These are phyloP conservation scores for Botrytis deweyae DNA, from an alignment of 2,329 filamentous ascomycete species.

Conservation along the genomic window DNA sequence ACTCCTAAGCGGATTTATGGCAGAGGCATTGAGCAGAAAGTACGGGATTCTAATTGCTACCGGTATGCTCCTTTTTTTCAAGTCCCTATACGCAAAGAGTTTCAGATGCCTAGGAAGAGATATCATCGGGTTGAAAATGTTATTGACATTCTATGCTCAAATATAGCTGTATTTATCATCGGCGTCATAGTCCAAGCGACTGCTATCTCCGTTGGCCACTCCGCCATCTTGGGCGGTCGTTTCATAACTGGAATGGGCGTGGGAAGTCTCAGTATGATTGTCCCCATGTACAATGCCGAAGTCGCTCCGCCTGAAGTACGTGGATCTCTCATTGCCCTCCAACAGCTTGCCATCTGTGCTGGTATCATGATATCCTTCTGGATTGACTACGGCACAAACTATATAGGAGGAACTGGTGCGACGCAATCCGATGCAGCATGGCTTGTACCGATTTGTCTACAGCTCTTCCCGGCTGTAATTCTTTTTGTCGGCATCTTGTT, in stretches of 20 bases:
- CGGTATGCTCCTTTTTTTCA: slow-evolving; percentile 32
- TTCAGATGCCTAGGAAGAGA: neutral
- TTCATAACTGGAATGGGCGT: slow-evolving; percentile 74
- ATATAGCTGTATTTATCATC: slow-evolving; percentile 57
- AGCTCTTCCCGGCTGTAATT: slow-evolving; percentile 65
- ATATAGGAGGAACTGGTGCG: slow-evolving; percentile 60
- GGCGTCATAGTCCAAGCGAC: slow-evolving; percentile 69
- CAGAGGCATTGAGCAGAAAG: slow-evolving; percentile 67
- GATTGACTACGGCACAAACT: slow-evolving; percentile 65
- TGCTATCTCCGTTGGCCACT: slow-evolving; percentile 55
- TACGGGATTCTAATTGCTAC: slow-evolving; percentile 67
- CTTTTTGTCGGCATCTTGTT: slow-evolving; percentile 71
- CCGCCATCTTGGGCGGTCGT: slow-evolving; percentile 66
- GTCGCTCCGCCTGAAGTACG: slow-evolving; percentile 63
- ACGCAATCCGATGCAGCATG: slow-evolving; percentile 67
- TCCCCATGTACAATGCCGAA: slow-evolving; percentile 54
- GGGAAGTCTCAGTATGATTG: slow-evolving; percentile 66
- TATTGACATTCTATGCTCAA: neutral
- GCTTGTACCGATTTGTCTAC: slow-evolving; percentile 70
- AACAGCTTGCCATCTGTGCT: slow-evolving; percentile 61
- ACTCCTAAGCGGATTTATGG: slow-evolving; percentile 68
- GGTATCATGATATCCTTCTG: slow-evolving; percentile 58
- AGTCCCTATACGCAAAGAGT: neutral
- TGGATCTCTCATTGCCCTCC: slow-evolving; percentile 63
- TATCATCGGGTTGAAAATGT: neutral